A percentile compares a stretch with the other conserved stretches of the same genome.
phyloP scores from a whole-genome alignment of 129 eudicot species.

The Glebionis coronaria region DNA sequence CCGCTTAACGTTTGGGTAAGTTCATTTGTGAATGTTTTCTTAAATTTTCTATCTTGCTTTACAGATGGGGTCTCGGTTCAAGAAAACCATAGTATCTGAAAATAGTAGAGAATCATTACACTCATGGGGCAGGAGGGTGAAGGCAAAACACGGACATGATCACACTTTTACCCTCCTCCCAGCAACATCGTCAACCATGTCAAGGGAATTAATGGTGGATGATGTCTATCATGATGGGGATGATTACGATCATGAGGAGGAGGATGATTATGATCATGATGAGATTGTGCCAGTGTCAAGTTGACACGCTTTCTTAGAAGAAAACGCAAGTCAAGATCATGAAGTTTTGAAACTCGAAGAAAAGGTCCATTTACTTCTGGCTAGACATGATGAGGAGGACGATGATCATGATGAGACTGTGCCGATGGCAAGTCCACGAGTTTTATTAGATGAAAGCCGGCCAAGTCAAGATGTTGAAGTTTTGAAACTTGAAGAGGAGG shows the following conservation, averaged over 20 bases:
- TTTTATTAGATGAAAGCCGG: too few relatives aligned
- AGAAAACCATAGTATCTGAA: slow-evolving; percentile 76
- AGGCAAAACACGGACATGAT: too few relatives aligned
- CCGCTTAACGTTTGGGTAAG: slow-evolving; percentile 85
- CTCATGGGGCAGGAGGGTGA: too few relatives aligned
- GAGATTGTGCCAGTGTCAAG: slow-evolving; percentile 15
- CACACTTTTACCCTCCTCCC: too few relatives aligned
- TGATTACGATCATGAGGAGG: too few relatives aligned
- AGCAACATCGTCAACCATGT: slow-evolving; percentile 46
- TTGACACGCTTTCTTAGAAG: slow-evolving; percentile 18
- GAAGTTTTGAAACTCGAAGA: slow-evolving; percentile 28
- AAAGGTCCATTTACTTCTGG: not conserved
- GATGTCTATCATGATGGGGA: slow-evolving; percentile 35
- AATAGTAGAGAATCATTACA: slow-evolving; percentile 63
- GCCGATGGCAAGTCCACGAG: too few relatives aligned
- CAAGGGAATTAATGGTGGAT: slow-evolving; percentile 43
- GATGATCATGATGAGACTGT: too few relatives aligned
- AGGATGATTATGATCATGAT: too few relatives aligned
- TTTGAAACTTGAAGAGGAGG: too few relatives aligned
- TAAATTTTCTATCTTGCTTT: not conserved
- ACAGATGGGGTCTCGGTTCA: slow-evolving; percentile 89
- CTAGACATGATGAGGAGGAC: slow-evolving; percentile 1
- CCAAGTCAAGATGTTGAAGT: too few relatives aligned
- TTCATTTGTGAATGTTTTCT: not conserved
- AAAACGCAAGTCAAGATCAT: slow-evolving; percentile 13